A percentile compares a stretch with the other conserved stretches of the same genome.
Conservation (phyloP, 192 early-diverging fungal species). For the Backusella luteola region DNA sequence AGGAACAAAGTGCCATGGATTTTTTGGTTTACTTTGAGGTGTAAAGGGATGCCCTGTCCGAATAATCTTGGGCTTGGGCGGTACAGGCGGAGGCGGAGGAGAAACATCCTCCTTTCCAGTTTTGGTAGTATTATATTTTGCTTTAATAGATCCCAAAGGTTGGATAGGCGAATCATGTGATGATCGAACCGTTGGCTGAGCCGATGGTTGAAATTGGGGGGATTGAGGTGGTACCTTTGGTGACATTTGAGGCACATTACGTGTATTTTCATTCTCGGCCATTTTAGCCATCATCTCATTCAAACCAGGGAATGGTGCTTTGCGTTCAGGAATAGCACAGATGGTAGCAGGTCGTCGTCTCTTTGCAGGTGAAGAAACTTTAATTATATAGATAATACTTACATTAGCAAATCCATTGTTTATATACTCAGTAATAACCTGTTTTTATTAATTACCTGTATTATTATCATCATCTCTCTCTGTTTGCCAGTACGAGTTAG, state of each 20-base stretch:
- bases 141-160: not conserved
- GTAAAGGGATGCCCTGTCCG: not conserved
- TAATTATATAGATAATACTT: not conserved
- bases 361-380: conserved; percentile 30
- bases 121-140: not conserved
- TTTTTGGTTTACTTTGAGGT: not conserved
- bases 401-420: not conserved
- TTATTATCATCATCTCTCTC: conserved; percentile 17
- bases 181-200: not conserved
- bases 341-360: conserved; percentile 32
- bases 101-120: not conserved
- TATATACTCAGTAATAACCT: not conserved
- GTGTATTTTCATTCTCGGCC: conserved; percentile 14
- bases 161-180: not conserved
- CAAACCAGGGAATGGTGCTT: conserved; percentile 23
- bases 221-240: conserved; percentile 8
- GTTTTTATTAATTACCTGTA: not conserved
- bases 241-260: not conserved
- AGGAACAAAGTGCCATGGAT: conserved; percentile 8
- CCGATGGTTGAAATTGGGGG: not conserved
- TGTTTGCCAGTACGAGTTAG: conserved; percentile 32
- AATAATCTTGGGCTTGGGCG: conserved; percentile 19
- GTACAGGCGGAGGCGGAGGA: conserved; percentile 20
- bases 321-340: conserved; percentile 22
- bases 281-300: conserved; percentile 31